Base-by-base conservation (phyloP, 2,329 filamentous ascomycete species). In the Fulvia fulva region DNA sequence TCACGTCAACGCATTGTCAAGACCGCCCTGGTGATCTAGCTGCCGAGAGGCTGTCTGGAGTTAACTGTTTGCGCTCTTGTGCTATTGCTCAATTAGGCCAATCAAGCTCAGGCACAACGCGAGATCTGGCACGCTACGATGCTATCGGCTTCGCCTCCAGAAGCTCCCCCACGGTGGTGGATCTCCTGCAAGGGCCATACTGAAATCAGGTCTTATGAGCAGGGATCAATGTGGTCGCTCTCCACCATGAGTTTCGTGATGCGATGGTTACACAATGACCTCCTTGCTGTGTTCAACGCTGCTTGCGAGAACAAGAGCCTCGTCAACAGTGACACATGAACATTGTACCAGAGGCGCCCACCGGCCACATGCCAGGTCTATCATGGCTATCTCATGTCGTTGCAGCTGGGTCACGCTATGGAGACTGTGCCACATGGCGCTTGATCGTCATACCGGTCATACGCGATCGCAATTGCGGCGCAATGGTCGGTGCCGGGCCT, bases 261-360 rank as follows among this genome's bases (percentile, higher is more conserved):
- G 54, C 52, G 43, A 56, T 47, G n/a, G 63, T 65, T 30, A 43
- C 55, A 64, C 61, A 53, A 8, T 41, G 22, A 26, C 26, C 55
- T 56, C 63, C 61, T 62, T 65, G 61, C 63, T 59, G 59, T 53
- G 21, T 57, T 51, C 34, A 53, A 51, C 51, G 49, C 51, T 52
- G 49, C 55, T 62, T 56, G 34, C 52, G 54, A 56, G 26, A 44
- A 53, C 28, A 47, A 44, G 46, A 45, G 43, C 45, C 34, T 56
- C 49, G 62, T 62, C 58, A 51, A 58, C 59, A 55, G 63, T 63
- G 37, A 50, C 57, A 63, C 63, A 51, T 49, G 54, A 51, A 57
- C 53, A 59, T 62, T 32, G 41, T 45, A 61, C 60, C 55, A 53
- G 47, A 32, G 46, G 52, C 62, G 62, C 60, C 58, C 43, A 50